Evolutionary conservation across 768 basidiomycete species (phyloP).

Genomic region (Leccinum incarnatum): DNA sequence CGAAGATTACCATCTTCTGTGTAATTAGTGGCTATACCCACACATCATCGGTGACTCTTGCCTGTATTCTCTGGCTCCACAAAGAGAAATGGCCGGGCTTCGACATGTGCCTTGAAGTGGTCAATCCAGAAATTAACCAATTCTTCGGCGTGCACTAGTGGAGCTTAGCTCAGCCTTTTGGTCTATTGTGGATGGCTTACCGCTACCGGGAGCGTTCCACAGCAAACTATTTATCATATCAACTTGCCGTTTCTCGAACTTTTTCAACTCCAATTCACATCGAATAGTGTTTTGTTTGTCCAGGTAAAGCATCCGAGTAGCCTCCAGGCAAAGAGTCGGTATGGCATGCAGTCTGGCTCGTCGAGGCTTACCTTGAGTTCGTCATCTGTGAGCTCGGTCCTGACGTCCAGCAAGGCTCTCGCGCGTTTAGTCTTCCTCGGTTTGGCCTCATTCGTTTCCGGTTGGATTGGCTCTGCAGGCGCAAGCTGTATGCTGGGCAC

Average conservation of each 20-base stretch:
- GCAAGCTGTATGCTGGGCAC: background rate
- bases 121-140: slow-evolving; percentile 73
- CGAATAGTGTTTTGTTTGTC: slow-evolving; percentile 56
- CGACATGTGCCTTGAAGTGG: slow-evolving; percentile 67
- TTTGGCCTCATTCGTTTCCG: slow-evolving; percentile 1
- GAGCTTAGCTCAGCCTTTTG: slow-evolving; percentile 3
- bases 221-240: slow-evolving; percentile 60
- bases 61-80: slow-evolving; percentile 8
- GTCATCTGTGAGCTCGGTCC: slow-evolving; percentile 80
- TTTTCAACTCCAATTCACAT: slow-evolving; percentile 50
- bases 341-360: background rate
- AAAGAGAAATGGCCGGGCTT: slow-evolving; percentile 46
- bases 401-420: slow-evolving; percentile 60
- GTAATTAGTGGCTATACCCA: slow-evolving; percentile 4
- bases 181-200: slow-evolving; percentile 41
- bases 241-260: slow-evolving; percentile 51
- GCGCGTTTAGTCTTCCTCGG: slow-evolving; percentile 47
- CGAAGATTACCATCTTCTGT: slow-evolving; percentile 38
- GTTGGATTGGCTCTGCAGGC: background rate
- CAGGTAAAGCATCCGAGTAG: slow-evolving; percentile 64
- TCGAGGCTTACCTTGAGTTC: slow-evolving; percentile 60
- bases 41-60: slow-evolving; percentile 3
- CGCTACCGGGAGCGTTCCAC: slow-evolving; percentile 61
- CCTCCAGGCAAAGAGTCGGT: slow-evolving; percentile 32
- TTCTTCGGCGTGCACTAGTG: slow-evolving; percentile 61